Evolutionary conservation across 2,329 filamentous ascomycete species (phyloP), one percentile per base, ranked within the genome.

Genomic region (Plectosphaerella cucumerina): DNA sequence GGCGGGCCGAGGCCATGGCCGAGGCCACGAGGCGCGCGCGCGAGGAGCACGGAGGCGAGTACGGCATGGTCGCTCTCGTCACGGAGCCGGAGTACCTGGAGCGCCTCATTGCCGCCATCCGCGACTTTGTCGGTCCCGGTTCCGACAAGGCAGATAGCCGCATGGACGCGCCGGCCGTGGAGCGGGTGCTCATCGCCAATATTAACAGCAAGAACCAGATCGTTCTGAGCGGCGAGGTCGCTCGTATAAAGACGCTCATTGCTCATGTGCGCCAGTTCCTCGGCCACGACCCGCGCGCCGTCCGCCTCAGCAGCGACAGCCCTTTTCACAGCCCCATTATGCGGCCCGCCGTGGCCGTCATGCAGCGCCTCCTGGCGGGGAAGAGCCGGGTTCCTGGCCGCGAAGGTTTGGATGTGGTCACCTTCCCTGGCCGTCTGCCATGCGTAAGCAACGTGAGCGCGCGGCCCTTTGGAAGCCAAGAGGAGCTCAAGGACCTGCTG

Each of bases 181-280:
- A 94, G 63, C 89, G 96, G 68, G 92, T 97, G 47, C 76, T 87
- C 58, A 91, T 97, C 59, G 93, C 91, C 53, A 97, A 97, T 69
- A 85, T 96, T 71, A 97, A 97, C 72, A 90, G 86, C 67, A 94
- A 91, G 73, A 96, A 96, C 65, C 93, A 97, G 72, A 96, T 97
- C 61, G 93, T 97, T 48, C 76, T 97, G 48, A 94, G 89, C 64
- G 93, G 93, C 34, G 93, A 85, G 68, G 86, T 97, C 49, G 85
- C 86, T 60, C 80, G 85, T 59, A 96, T 97, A 67, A 85, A 84
- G 61, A 86, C 85, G 51, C 82, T 97, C 17, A 74, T 97, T 49
- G 85, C 89, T 11, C 91, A 97, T 65, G 78, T 97, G 52, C 78
- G 91, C 48, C 90, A 95, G 65, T 97, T 96, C 65, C 83, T 90